Evolutionary conservation across 139 green algal genomes (phyloP).

Genomic region (Medakamo hakoo): DNA sequence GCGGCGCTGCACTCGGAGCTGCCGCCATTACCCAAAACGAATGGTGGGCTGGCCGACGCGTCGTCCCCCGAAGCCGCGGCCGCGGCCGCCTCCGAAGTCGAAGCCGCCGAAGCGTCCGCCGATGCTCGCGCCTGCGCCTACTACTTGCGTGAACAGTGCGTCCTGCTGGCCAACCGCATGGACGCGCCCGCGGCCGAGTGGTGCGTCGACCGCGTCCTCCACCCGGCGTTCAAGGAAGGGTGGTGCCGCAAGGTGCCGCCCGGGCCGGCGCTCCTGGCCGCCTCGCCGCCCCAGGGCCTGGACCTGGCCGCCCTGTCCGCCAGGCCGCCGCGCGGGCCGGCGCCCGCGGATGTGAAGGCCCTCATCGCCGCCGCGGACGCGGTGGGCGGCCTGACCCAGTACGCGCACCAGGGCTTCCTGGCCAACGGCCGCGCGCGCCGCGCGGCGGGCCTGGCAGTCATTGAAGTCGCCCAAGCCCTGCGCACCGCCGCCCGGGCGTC

Average conservation of each 20-base stretch:
- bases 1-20: no score
- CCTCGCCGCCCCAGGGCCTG: constrained; percentile 32
- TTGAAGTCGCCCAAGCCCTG: constrained; percentile 62
- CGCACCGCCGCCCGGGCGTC: background rate
- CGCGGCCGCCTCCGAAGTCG: no score
- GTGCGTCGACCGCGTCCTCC: constrained; percentile 53
- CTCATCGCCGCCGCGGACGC: constrained; percentile 41
- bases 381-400: constrained; percentile 54
- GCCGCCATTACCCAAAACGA: no score
- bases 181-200: constrained; percentile 32
- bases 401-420: constrained; percentile 70
- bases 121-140: background rate
- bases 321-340: constrained; percentile 6
- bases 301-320: constrained; percentile 4
- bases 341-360: constrained; percentile 9
- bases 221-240: constrained; percentile 70
- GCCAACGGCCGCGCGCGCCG: constrained; percentile 64
- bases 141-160: background rate
- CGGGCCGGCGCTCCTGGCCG: constrained; percentile 29
- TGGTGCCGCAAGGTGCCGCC: constrained; percentile 78
- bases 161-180: constrained; percentile 10
- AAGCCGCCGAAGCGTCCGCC: no score
- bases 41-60: no score
- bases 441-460: constrained; percentile 50
- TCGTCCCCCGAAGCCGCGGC: no score